Percentiles rank a stretch among this genome's conserved stretches.
phyloP scores from a whole-genome alignment of 1,139 yeast genomes.

The Blastobotrys apis region DNA sequence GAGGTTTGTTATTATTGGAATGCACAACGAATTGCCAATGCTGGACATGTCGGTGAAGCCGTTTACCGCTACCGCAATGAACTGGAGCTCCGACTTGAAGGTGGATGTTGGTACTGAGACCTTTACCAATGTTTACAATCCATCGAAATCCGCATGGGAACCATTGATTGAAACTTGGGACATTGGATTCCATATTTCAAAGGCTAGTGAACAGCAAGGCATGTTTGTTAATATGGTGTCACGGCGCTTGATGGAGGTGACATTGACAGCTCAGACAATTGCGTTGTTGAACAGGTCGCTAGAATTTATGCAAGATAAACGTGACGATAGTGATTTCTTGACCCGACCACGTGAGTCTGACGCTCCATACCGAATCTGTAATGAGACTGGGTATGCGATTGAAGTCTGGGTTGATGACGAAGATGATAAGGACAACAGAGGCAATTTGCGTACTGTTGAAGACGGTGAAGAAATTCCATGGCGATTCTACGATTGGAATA shows the following conservation, averaged over 20 bases:
- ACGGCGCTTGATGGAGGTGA: constrained; percentile 69
- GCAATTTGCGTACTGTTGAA: constrained; percentile 34
- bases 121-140: constrained; percentile 77
- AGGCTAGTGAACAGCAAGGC: constrained; percentile 40
- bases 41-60: constrained; percentile 75
- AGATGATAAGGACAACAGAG: constrained; percentile 18
- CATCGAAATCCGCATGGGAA: constrained; percentile 94
- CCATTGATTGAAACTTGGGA: constrained; percentile 91
- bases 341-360: constrained; percentile 70
- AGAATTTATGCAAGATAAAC: constrained; percentile 68
- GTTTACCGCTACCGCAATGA: constrained; percentile 64
- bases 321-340: constrained; percentile 47
- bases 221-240: constrained; percentile 64
- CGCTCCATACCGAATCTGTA: constrained; percentile 73
- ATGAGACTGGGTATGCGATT: constrained; percentile 79
- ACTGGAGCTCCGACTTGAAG: constrained; percentile 79
- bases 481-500: constrained; percentile 95
- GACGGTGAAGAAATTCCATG: constrained; percentile 61
- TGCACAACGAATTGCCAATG: constrained; percentile 89
- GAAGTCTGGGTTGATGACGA: constrained; percentile 67
- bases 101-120: constrained; percentile 69
- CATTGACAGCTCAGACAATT: constrained; percentile 71
- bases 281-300: constrained; percentile 39
- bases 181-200: constrained; percentile 65
- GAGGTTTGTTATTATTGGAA: constrained; percentile 85